Evolutionary conservation across 1,284 basidiomycete genomes (phyloP).

Genomic region (Austroboletus novae-zelandiae): DNA sequence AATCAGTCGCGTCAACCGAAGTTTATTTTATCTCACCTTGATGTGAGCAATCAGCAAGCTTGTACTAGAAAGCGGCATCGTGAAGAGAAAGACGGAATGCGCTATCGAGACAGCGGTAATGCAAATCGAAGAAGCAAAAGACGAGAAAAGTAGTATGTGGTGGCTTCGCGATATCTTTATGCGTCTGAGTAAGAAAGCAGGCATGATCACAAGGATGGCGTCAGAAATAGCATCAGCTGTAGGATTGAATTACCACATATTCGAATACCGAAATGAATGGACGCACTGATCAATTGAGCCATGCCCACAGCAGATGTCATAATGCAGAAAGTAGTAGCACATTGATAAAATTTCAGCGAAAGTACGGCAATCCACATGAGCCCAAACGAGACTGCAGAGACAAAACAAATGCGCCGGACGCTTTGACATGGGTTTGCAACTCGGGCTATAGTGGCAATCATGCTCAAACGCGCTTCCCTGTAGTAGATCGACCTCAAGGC

Average conservation of each 20-base stretch:
- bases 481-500: no score
- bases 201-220: slow-evolving; percentile 7
- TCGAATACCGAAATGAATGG: no score
- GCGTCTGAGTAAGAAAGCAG: slow-evolving; percentile 15
- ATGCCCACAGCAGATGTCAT: background rate
- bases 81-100: slow-evolving; percentile 9
- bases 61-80: background rate
- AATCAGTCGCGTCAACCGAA: background rate
- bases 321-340: background rate
- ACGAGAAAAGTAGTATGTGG: slow-evolving; percentile 13
- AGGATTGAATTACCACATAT: background rate
- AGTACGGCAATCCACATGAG: no score
- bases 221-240: slow-evolving; percentile 32
- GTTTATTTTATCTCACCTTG: slow-evolving; percentile 13
- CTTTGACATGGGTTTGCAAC: no score
- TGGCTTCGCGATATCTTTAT: slow-evolving; percentile 13
- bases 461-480: no score
- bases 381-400: no score
- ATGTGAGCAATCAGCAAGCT: slow-evolving; percentile 12
- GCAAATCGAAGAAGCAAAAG: slow-evolving; percentile 20
- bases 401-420: no score
- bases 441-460: no score
- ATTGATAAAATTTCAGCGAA: no score
- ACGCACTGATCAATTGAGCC: no score
- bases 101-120: slow-evolving; percentile 15